A percentile compares a stretch with the other conserved stretches of the same genome.
Evolutionary conservation across 2,329 filamentous ascomycete species (phyloP).

Genomic region (Sphaerulina vaccinii): DNA sequence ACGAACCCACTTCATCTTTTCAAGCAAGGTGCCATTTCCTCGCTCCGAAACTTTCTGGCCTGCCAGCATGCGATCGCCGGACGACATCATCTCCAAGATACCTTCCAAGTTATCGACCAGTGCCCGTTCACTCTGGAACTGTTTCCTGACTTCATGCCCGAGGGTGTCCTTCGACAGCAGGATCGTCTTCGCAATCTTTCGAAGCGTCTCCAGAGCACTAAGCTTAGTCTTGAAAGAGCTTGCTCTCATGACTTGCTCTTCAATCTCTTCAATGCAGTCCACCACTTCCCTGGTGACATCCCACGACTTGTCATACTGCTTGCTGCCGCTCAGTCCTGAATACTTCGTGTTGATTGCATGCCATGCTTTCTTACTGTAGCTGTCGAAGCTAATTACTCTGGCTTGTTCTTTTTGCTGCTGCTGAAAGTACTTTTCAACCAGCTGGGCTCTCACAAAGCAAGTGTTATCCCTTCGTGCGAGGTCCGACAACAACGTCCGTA

Average conservation of each 20-base stretch:
- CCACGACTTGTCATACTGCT: constrained; percentile 7
- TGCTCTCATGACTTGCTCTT: not conserved
- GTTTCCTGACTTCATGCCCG: constrained; percentile 8
- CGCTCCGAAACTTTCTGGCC: constrained; percentile 8
- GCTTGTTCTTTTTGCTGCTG: not conserved
- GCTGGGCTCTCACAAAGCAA: too few species aligned
- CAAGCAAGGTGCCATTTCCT: constrained; percentile 7
- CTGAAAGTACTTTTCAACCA: too few species aligned
- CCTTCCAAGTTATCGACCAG: not conserved
- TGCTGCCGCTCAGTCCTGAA: constrained; percentile 2
- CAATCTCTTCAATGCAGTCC: constrained; percentile 2
- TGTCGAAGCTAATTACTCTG: constrained; percentile 3
- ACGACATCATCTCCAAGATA: constrained; percentile 5
- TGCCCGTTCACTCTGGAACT: constrained; percentile 3
- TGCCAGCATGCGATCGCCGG: not conserved
- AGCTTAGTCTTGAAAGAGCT: constrained; percentile 13
- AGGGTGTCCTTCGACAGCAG: constrained; percentile 6
- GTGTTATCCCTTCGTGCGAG: too few species aligned
- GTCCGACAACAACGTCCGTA: too few species aligned
- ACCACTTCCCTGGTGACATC: constrained; percentile 8
- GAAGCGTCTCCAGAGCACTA: constrained; percentile 10
- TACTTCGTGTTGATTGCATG: constrained; percentile 1
- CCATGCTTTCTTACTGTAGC: constrained; percentile 1
- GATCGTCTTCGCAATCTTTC: constrained; percentile 15
- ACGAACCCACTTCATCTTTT: constrained; percentile 15